Conservation (phyloP, 2,329 filamentous ascomycete species). For the Botrytis tulipae region DNA sequence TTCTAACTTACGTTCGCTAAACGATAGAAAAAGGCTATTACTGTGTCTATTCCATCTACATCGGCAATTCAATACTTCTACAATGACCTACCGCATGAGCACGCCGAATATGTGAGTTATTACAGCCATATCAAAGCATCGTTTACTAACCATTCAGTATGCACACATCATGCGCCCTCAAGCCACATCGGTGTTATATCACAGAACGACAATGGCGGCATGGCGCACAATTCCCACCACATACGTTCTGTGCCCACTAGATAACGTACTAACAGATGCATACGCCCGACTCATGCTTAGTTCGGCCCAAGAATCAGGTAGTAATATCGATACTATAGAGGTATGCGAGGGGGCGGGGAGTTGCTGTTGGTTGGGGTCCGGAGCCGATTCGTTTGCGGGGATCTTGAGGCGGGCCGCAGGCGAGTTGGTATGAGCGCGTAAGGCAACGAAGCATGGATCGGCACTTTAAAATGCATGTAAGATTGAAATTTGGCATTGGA, state of each 20-base stretch:
- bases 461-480: neutral
- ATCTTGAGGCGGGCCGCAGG: slow-evolving; percentile 17
- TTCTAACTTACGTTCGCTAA: slow-evolving; percentile 17
- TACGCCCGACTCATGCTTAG: slow-evolving; percentile 31
- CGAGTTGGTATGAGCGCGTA: slow-evolving; percentile 10
- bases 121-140: neutral
- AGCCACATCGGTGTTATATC: slow-evolving; percentile 17
- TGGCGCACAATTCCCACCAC: slow-evolving; percentile 35
- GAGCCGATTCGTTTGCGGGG: slow-evolving; percentile 12
- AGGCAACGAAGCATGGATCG: neutral
- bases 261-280: slow-evolving; percentile 26
- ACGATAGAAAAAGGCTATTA: slow-evolving; percentile 20
- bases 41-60: slow-evolving; percentile 11
- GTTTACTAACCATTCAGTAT: slow-evolving; percentile 35
- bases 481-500: neutral
- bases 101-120: slow-evolving; percentile 18
- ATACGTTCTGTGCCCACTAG: slow-evolving; percentile 31
- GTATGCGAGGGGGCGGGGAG: slow-evolving; percentile 28
- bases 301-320: slow-evolving; percentile 27
- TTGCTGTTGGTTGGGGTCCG: slow-evolving; percentile 22
- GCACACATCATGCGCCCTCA: slow-evolving; percentile 35
- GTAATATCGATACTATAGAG: slow-evolving; percentile 31
- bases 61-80: slow-evolving; percentile 17
- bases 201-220: slow-evolving; percentile 32
- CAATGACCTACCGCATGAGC: slow-evolving; percentile 15